Percentiles rank a stretch among this genome's conserved stretches.
Conservation (phyloP, 768 basidiomycete species). For the Rhizopogon salebrosus region DNA sequence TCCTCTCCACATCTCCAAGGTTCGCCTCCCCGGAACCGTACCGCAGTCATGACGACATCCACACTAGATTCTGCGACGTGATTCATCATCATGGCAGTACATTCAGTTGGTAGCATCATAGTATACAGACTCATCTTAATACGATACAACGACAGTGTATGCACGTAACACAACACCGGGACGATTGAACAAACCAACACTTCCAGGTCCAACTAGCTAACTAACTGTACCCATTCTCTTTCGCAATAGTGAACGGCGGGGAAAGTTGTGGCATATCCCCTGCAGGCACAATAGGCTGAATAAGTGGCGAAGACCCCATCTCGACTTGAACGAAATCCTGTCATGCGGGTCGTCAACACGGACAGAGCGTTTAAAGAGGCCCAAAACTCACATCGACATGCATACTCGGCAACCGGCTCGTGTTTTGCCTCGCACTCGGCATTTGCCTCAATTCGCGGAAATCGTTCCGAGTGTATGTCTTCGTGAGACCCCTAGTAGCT, state of each 20-base stretch:
- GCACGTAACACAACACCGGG: neutral
- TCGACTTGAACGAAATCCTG: conserved; percentile 7
- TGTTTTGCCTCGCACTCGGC: conserved; percentile 71
- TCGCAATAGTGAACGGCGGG: conserved; percentile 24
- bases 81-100: neutral
- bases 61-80: no score
- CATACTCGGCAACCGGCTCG: conserved; percentile 80
- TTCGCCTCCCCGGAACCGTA: conserved; percentile 35
- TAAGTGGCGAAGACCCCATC: conserved; percentile 24
- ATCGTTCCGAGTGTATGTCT: conserved; percentile 77
- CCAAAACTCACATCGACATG: conserved; percentile 62
- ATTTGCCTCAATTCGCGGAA: conserved; percentile 71
- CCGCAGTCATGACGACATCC: no score
- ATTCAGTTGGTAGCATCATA: neutral
- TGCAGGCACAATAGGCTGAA: conserved; percentile 15
- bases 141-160: neutral
- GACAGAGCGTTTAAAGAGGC: conserved; percentile 3
- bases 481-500: conserved; percentile 72
- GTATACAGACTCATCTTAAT: neutral
- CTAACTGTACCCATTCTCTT: conserved; percentile 2
- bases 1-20: conserved; percentile 46
- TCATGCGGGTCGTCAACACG: neutral
- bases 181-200: neutral
- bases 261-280: conserved; percentile 25
- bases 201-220: no score